Evolutionary conservation across 345 rosid genomes (phyloP).

Genomic region (Eucalyptus rudis): DNA sequence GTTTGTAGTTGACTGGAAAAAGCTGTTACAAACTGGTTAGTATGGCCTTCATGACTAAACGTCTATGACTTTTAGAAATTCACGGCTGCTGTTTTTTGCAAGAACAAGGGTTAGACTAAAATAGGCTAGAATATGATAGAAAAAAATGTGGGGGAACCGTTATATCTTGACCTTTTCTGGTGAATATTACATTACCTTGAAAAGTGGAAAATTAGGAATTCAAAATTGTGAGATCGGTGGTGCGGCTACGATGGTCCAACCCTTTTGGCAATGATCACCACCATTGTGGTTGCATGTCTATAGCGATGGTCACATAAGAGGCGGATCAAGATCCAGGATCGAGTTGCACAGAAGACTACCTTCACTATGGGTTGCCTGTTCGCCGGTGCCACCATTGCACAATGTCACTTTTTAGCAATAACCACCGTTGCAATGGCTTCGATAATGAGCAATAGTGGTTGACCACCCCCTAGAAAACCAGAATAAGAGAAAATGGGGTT

Average conservation of each 20-base stretch:
- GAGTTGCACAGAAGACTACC: background rate
- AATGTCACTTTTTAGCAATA: background rate
- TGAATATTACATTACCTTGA: background rate
- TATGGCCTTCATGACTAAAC: background rate
- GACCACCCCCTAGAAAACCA: background rate
- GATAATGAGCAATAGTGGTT: background rate
- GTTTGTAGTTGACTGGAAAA: background rate
- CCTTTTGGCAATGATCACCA: background rate
- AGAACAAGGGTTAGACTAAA: background rate
- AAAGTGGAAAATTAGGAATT: background rate
- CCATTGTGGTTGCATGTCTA: background rate
- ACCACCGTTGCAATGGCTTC: background rate
- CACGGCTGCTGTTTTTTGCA: background rate
- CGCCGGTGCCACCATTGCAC: background rate
- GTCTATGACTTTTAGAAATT: background rate
- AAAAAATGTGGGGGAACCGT: background rate
- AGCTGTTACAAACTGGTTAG: background rate
- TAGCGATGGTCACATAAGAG: background rate
- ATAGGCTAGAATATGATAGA: background rate
- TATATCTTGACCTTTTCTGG: background rate
- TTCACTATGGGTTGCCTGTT: background rate
- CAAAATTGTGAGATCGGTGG: background rate
- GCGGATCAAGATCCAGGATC: background rate
- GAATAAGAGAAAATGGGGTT: background rate
- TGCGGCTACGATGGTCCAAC: background rate